Evolutionary conservation across 1,284 basidiomycete species (phyloP), one percentile per base, ranked within the genome.

Genomic region (Cryptococcus sp.): DNA sequence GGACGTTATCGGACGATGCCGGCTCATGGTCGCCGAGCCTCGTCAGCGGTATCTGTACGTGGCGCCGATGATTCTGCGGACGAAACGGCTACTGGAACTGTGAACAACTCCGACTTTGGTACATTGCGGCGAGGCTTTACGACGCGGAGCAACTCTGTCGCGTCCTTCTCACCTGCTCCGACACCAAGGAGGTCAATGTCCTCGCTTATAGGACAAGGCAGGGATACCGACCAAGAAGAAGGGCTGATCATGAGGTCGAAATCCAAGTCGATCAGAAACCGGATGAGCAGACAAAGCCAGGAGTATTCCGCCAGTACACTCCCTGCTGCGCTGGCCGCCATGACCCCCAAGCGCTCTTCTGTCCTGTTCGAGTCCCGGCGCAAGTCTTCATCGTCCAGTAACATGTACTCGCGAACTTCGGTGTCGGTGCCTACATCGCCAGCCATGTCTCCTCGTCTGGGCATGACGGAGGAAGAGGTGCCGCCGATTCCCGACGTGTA

Each of bases 51-150:
- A 17, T 39, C 39, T 17, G 22, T 31, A 5, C 20, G 51, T 35
- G 20, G 42, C 27, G 20, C 40, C 23, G 20, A 41, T 22, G 47
- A 54, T 17, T 61, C 56, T 5, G 57, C 50, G 38, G 61, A 60
- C 39, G 59, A 60, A 41, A 49, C 50, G 20, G 59, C 54, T 47
- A 57, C 55, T 16, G 55, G 42, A 16, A 62, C 56, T 1, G 53
- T 47, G 23, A 53, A 38, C 17, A 53, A 51, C n/a, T 62, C 60
- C 6, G 60, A 62, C 27, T 58, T 55, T 48, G 60, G 60, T 17
- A 52, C 52, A 13, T 22, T 60, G 16, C 47, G 49, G 13, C 39
- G 50, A 47, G 25, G 20, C 38, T n/a, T 20, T 13, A 42, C 27
- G 10, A 41, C 20, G 48, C 22, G 60, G 20, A 54, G 31, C 27